Conservation (phyloP, 352 stramenopile genomes). For the Pythium coloratum region DNA sequence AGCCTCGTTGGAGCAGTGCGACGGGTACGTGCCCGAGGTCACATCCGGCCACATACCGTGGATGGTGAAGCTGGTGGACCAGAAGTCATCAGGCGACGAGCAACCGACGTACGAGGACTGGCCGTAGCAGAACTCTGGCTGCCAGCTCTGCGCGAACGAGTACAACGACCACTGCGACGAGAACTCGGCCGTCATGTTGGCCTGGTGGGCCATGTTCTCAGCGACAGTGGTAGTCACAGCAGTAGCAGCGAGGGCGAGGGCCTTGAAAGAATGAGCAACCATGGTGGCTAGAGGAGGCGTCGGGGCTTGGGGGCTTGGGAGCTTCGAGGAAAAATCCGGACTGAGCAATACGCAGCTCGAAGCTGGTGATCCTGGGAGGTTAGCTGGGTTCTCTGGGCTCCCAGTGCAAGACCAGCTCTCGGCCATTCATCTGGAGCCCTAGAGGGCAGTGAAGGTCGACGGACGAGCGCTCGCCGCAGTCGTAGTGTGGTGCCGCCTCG, state of each 20-base stretch:
- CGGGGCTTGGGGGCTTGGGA: no score
- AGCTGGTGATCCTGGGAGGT: no score
- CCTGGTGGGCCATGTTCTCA: neutral
- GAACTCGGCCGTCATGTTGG: constrained; percentile 23
- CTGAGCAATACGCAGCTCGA: no score
- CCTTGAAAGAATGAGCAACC: neutral
- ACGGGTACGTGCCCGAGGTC: constrained; percentile 57
- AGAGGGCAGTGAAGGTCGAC: no score
- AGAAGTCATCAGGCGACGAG: constrained; percentile 58
- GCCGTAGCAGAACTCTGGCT: constrained; percentile 74
- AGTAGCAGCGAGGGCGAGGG: neutral
- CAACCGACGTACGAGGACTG: constrained; percentile 69
- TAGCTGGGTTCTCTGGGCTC: no score
- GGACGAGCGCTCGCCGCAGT: no score
- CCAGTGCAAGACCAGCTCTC: no score
- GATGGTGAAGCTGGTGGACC: constrained; percentile 83
- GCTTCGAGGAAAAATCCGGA: no score
- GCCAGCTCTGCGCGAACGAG: constrained; percentile 50
- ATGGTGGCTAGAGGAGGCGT: neutral
- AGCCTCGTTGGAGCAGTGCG: constrained; percentile 63
- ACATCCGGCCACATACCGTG: constrained; percentile 88
- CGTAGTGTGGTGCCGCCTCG: no score
- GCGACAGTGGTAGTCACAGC: neutral
- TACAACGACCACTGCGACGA: constrained; percentile 43
- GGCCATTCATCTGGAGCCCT: no score